Base-by-base conservation (phyloP, 2,329 filamentous ascomycete species). In the Colletotrichum neosansevieriae region DNA sequence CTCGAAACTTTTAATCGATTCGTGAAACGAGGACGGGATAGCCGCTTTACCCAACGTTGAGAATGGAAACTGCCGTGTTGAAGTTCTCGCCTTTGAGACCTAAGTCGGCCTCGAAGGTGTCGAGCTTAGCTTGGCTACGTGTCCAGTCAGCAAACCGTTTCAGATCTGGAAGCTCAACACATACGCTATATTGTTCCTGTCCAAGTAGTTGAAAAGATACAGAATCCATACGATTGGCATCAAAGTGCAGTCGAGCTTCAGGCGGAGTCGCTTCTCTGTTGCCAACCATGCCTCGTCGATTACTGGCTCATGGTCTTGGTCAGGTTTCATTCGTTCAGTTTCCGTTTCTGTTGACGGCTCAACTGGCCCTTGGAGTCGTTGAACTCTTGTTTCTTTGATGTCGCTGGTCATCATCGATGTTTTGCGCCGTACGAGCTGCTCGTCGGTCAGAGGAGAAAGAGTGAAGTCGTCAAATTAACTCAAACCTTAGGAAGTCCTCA, bases 241-340 rank as follows among this genome's bases (percentile, higher is more conserved):
- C 11, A 75, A 54, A 1, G 72, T 75, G 54, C 71, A 47, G 45
- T 75, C 73, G 4, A 75, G 70, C 24, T 72, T 72, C 29, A 67
- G 67, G 3, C 74, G 72, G 5, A 74, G 36, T 1, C 56, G 56
- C 11, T 47, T 47, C n/a, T 58, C 56, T 21, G 9, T 32, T n/a
- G 56, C 56, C 11, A 51, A 17, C 51, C 51, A 54, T 12, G 51
- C 51, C 6, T 54, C 34, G 17, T 54, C 17, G 19, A 40, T 21
- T 4, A 40, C 51, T 38, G 34, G 51, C 3, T 13, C 51, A 24
- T 54, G 32, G 11, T 54, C 6, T 32, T 54, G 32, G 32, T 15
- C 51, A 19, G 11, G 17, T 32, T 54, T 21, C 9, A 11, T 11
- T 38, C 13, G 36, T 38, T 38, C 49, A 6, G n/a, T 51, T 17